A percentile compares a stretch with the other conserved stretches of the same genome.
These are phyloP conservation scores for Trifolium pratense DNA, from an alignment of 306 rosid genomes.

Conservation along the genomic window DNA sequence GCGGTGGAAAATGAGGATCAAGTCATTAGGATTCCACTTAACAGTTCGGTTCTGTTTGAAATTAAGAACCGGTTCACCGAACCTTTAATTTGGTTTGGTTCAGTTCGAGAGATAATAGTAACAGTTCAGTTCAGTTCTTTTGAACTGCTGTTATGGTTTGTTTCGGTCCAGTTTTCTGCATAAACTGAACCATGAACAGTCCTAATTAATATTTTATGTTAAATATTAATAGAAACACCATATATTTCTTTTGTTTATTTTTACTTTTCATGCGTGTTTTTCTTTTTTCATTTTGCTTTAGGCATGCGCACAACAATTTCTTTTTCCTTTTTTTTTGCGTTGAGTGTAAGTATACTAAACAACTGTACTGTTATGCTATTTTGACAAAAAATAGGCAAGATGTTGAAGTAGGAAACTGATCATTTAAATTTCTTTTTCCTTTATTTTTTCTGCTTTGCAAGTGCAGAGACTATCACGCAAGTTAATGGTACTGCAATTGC, in stretches of 20 bases:
- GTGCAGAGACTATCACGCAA: slow-evolving; percentile 74
- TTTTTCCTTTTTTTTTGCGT: slow-evolving; percentile 10
- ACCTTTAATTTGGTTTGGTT: too few relatives aligned
- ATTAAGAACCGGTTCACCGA: too few relatives aligned
- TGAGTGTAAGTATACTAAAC: slow-evolving; percentile 13
- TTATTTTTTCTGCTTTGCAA: slow-evolving; percentile 39
- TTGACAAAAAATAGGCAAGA: slow-evolving; percentile 7
- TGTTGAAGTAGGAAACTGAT: slow-evolving; percentile 34
- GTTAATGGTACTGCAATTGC: slow-evolving; percentile 72
- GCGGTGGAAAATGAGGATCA: too few relatives aligned
- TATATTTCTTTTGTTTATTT: slow-evolving; percentile 11
- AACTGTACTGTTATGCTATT: not conserved
- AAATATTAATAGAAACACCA: not conserved
- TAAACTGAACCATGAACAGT: too few relatives aligned
- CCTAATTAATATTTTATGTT: too few relatives aligned
- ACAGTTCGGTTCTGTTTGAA: too few relatives aligned
- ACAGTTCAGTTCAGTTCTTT: too few relatives aligned
- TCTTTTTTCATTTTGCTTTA: slow-evolving; percentile 15
- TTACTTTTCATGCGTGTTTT: not conserved
- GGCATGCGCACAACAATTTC: not conserved
- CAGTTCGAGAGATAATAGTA: too few relatives aligned
- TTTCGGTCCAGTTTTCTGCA: too few relatives aligned
- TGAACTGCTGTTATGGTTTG: too few relatives aligned
- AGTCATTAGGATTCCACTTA: too few relatives aligned
- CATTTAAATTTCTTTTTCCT: slow-evolving; percentile 19